A percentile compares a stretch with the other conserved stretches of the same genome.
Evolutionary conservation across 2,329 filamentous ascomycete genomes (phyloP).

Genomic region (Gaeumannomyces sp.): DNA sequence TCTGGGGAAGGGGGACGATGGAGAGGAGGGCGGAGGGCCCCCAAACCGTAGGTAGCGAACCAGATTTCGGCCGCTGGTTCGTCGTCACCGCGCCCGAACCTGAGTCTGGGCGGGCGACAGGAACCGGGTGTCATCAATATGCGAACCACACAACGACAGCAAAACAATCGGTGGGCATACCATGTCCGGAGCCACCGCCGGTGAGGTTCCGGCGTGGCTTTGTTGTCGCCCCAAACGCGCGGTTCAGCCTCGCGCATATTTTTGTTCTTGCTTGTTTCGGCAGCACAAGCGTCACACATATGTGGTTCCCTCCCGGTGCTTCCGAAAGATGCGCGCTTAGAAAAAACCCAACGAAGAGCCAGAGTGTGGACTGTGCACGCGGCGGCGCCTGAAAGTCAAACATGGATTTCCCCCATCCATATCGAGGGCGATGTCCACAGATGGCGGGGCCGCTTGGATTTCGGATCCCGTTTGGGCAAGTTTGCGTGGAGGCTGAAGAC

Average conservation of each 20-base stretch:
- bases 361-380: background rate
- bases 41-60: background rate
- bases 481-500: background rate
- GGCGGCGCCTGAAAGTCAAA: background rate
- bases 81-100: too few species aligned
- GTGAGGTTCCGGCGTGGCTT: too few species aligned
- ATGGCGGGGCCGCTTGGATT: background rate
- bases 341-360: background rate
- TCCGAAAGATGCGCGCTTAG: background rate
- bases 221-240: too few species aligned
- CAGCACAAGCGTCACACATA: background rate
- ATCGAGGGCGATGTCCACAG: background rate
- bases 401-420: background rate
- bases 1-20: background rate
- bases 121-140: too few species aligned
- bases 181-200: too few species aligned
- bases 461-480: background rate
- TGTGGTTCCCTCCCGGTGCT: too few species aligned
- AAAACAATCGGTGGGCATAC: too few species aligned
- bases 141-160: too few species aligned
- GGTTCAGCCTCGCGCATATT: background rate
- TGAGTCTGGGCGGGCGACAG: background rate
- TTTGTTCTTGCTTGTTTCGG: background rate
- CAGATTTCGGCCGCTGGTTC: background rate
- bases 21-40: too few species aligned